Conservation (phyloP, 2,329 filamentous ascomycete species). For the Bisporella sp. region DNA sequence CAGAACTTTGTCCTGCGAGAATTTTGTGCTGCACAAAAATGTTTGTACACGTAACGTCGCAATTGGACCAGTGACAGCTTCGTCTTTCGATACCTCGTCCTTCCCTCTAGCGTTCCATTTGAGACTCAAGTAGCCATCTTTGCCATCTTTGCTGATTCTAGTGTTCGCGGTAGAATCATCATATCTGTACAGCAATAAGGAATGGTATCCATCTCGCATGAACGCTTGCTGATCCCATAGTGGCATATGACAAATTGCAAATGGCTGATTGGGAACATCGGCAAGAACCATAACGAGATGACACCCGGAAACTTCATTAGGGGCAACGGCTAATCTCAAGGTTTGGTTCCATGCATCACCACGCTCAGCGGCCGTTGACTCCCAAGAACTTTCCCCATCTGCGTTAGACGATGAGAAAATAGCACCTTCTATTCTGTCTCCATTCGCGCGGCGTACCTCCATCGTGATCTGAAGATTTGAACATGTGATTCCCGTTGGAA, state of each 20-base stretch:
- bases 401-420: conserved; percentile 83
- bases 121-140: conserved; percentile 78
- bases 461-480: conserved; percentile 80
- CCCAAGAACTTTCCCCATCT: conserved; percentile 74
- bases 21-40: conserved; percentile 88
- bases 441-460: conserved; percentile 73
- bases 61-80: conserved; percentile 67
- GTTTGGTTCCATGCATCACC: conserved; percentile 86
- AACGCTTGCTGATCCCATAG: conserved; percentile 92
- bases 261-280: conserved; percentile 79
- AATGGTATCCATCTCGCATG: conserved; percentile 75
- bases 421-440: conserved; percentile 79
- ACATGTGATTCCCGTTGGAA: conserved; percentile 54
- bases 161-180: conserved; percentile 79
- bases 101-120: conserved; percentile 69
- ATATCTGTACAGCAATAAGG: conserved; percentile 77
- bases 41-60: conserved; percentile 75
- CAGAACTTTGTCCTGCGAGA: conserved; percentile 86
- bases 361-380: conserved; percentile 71
- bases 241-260: conserved; percentile 87
- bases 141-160: conserved; percentile 55
- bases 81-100: conserved; percentile 63
- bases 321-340: conserved; percentile 70
- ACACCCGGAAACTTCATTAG: conserved; percentile 71
- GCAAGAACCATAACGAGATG: conserved; percentile 88